Base-by-base conservation (phyloP, 208 protist genomes). In the Vickermania ingenoplastis region DNA sequence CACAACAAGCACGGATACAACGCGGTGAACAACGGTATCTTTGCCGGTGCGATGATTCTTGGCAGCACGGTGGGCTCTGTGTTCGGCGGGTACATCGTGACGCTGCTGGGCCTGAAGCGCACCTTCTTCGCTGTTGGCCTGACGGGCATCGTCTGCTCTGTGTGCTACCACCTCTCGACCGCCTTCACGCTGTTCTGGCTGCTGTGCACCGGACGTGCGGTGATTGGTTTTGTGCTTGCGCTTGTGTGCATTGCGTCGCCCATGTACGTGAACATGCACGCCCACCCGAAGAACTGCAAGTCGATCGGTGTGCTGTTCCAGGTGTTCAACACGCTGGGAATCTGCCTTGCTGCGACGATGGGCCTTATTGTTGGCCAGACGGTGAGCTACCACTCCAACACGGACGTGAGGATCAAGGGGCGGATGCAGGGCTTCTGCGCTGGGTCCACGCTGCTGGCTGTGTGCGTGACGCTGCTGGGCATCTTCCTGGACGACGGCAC, bases 261-360 rank as follows among this genome's bases (percentile, higher is more conserved):
- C 1, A 31, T 59, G 31, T 79, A 79, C 59, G 71, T 74, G 23
- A 53, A 73, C 21, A 58, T 65, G 53, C 63, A 64, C 22, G 54
- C 51, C 24, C 59, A 48, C 28, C 3, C 21, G 14, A 28, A 59
- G 17, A 48, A 66, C 49, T 51, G 49, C 30, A 57, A 69, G 31
- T 31, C 61, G 25, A 51, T 71, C 26, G 69, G 75, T 36, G 57
- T 69, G 26, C 59, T 76, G 3, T 76, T 77, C 58, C 69, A 77
- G 31, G 52, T 74, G 28, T 50, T 54, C 31, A 56, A 13, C 31
- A 61, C 69, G 5, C 60, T 72, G 28, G 75, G 75, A 17, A 61
- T 67, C 30, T 41, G 75, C 17, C 5, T 62, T 53, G 66, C 61
- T 57, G 45, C 70, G 17, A 21, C 61, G 7, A 61, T 77, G 28